Conservation (phyloP, 768 basidiomycete genomes). For the Trametes elegans region DNA sequence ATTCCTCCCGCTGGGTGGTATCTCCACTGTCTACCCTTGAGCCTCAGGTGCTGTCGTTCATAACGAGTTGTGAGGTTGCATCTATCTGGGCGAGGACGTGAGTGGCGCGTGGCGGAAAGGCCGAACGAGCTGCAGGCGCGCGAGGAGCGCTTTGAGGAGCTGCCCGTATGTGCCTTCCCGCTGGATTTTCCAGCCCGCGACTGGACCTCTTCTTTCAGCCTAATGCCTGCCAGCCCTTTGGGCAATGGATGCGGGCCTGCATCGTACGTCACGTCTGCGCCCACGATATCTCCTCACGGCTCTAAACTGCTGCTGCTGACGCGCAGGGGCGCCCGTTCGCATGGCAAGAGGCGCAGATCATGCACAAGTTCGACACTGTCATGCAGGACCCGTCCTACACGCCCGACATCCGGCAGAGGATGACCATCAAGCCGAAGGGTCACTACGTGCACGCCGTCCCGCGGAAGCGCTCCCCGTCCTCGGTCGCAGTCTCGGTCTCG, state of each 20-base stretch:
- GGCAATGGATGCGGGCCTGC: constrained; percentile 28
- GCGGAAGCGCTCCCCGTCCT: constrained; percentile 24
- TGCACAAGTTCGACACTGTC: constrained; percentile 46
- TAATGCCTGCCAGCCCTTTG: constrained; percentile 43
- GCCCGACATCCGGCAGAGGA: constrained; percentile 40
- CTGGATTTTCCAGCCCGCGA: neutral
- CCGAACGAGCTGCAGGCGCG: constrained; percentile 24
- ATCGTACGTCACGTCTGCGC: constrained; percentile 19
- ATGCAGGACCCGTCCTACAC: constrained; percentile 43
- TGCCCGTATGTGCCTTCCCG: constrained; percentile 34
- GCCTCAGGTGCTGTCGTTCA: constrained; percentile 27
- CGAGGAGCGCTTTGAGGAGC: constrained; percentile 45
- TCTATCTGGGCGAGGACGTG: constrained; percentile 52
- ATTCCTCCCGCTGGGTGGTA: neutral
- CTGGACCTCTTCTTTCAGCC: constrained; percentile 26
- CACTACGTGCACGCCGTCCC: constrained; percentile 40
- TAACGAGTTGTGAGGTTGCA: too few relatives aligned
- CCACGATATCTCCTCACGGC: too few relatives aligned
- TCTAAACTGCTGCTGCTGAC: too few relatives aligned
- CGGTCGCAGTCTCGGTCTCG: constrained; percentile 17
- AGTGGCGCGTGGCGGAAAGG: constrained; percentile 15
- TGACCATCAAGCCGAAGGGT: constrained; percentile 47
- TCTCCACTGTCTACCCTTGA: too few relatives aligned
- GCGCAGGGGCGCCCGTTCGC: constrained; percentile 42
- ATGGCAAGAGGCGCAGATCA: constrained; percentile 44